These are phyloP conservation scores for Stylosanthes scabra DNA, from an alignment of 331 rosid genomes.

Conservation along the genomic window DNA sequence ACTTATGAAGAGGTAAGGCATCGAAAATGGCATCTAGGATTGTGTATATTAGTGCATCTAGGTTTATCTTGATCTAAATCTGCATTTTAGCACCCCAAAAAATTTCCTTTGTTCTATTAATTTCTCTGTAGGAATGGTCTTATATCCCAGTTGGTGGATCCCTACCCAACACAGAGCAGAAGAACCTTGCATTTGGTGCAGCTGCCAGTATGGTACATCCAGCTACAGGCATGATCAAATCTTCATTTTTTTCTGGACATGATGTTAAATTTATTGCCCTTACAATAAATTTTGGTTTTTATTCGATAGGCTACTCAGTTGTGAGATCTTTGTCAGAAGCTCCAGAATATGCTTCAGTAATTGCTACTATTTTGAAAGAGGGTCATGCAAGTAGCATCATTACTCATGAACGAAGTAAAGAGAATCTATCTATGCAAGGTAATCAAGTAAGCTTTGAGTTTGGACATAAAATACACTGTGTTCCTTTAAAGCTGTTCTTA, in stretches of 20 bases:
- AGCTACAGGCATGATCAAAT: slow-evolving; percentile 72
- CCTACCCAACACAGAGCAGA: slow-evolving; percentile 94
- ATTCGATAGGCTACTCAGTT: slow-evolving; percentile 84
- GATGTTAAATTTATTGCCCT: slow-evolving; percentile 18
- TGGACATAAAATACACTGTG: not conserved
- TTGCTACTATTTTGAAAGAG: slow-evolving; percentile 80
- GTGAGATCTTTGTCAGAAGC: slow-evolving; percentile 99
- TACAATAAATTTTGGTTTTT: slow-evolving; percentile 24
- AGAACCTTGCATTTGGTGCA: slow-evolving; percentile 96
- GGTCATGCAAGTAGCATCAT: slow-evolving; percentile 43
- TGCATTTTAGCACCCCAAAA: slow-evolving; percentile 30
- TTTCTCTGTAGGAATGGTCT: slow-evolving; percentile 85
- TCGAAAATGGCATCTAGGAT: slow-evolving; percentile 31
- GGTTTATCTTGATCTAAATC: slow-evolving; percentile 23
- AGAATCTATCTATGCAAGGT: slow-evolving; percentile 86
- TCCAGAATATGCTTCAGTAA: slow-evolving; percentile 86
- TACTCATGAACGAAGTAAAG: slow-evolving; percentile 45
- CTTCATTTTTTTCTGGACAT: slow-evolving; percentile 13
- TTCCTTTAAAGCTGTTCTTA: slow-evolving; percentile 18
- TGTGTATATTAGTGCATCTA: slow-evolving; percentile 25
- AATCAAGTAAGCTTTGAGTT: slow-evolving; percentile 33
- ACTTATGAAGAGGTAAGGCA: slow-evolving; percentile 83
- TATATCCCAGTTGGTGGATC: slow-evolving; percentile 99
- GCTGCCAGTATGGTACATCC: slow-evolving; percentile 99
- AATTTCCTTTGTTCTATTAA: slow-evolving; percentile 10